Evolutionary conservation across 768 basidiomycete genomes (phyloP), one percentile per base, ranked within the genome.

Genomic region (Dacryopinax primogenitus): DNA sequence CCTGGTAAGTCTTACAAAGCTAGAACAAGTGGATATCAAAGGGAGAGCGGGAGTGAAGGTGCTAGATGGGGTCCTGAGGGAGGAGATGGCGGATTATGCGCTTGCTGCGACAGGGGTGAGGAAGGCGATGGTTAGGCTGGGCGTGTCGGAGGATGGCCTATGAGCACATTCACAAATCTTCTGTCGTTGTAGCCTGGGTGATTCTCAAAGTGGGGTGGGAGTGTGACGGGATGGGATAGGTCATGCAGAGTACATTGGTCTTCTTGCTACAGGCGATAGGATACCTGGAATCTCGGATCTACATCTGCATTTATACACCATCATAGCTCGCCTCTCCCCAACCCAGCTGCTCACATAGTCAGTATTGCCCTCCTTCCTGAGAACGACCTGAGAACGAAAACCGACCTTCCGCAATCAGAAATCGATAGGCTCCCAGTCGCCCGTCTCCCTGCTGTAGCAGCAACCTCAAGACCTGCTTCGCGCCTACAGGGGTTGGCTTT

Each of bases 401-500:
- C 81, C 73, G 65, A 89, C 93, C 82, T 90, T 90, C 74, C 92
- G 82, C 75, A 96, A 78, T 68, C 84, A 82, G 47, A 81, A 75
- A 45, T 96, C 80, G 71, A 98, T 92, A 3, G 89, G 86, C 69
- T 85, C 86, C 67, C 96, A 76, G 75, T 96, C 93, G 63, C 88
- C 86, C 73, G 81, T 83, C 73, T 90, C 86, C 63, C 82, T n/a
- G n/a, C n/a, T n/a, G n/a, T 81, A 35, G 92, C 92, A 15, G 90
- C 81, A 65, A 97, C 34, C 84, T 82, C 70, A 97, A 76, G 65
- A 87, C 85, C 58, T 77, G 72, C 78, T 96, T 95, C 76, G 95
- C 91, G 77, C 92, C 86, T 68, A 88, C 88, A 95, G 72, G 94
- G 89, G 84, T 92, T 94, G 44, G 87, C 93, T 77, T 86, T 88